phyloP scores from a whole-genome alignment of 208 protist genomes.

The Tritrichomonas musculus region DNA sequence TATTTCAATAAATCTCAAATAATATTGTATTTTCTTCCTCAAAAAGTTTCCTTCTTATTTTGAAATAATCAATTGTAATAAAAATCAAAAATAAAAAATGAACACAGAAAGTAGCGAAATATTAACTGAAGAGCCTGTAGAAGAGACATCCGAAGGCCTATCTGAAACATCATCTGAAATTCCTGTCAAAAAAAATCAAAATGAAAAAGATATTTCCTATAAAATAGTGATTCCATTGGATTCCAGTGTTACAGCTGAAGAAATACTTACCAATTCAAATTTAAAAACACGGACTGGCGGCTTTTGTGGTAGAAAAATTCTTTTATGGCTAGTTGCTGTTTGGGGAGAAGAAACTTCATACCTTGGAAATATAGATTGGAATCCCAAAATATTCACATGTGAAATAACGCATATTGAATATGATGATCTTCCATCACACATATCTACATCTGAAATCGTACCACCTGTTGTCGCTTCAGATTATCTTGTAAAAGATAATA shows the following conservation, averaged over 20 bases:
- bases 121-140: too few relatives aligned
- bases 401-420: neutral
- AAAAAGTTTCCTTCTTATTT: too few relatives aligned
- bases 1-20: too few relatives aligned
- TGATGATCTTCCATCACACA: neutral
- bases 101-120: too few relatives aligned
- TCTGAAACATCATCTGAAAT: too few relatives aligned
- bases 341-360: neutral
- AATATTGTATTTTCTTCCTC: too few relatives aligned
- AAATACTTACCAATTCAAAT: neutral
- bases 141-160: too few relatives aligned
- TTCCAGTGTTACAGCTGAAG: neutral
- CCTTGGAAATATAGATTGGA: neutral
- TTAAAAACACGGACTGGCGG: neutral
- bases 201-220: neutral
- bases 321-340: neutral
- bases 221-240: conserved; percentile 3
- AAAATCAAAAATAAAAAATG: too few relatives aligned
- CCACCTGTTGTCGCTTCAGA: neutral
- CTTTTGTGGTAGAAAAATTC: neutral
- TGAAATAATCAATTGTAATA: neutral
- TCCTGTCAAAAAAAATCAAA: too few relatives aligned
- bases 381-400: neutral
- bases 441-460: neutral
- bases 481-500: neutral